These are phyloP conservation scores for Globisporangium canariense DNA, from an alignment of 352 stramenopile species.

Conservation along the genomic window DNA sequence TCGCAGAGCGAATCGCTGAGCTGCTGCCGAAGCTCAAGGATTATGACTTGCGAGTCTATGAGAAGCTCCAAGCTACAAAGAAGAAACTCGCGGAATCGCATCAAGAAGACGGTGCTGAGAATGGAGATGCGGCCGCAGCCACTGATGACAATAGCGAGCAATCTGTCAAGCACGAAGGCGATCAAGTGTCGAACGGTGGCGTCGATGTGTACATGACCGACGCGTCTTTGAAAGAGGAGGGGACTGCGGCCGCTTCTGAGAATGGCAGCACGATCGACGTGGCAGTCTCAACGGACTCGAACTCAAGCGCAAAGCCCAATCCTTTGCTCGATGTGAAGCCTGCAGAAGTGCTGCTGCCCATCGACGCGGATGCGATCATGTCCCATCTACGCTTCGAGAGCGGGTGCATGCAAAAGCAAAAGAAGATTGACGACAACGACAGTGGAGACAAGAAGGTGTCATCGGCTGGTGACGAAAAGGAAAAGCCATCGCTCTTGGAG, in stretches of 20 bases:
- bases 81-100: slow-evolving; percentile 23
- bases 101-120: slow-evolving; percentile 2
- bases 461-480: not conserved
- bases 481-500: slow-evolving; percentile 40
- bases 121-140: not conserved
- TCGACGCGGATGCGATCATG: slow-evolving; percentile 54
- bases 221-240: not conserved
- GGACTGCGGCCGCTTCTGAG: not conserved
- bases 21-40: slow-evolving; percentile 48
- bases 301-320: not conserved
- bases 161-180: slow-evolving; percentile 4
- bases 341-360: slow-evolving; percentile 4
- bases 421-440: slow-evolving; percentile 23
- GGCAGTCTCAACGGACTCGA: not conserved
- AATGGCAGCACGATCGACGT: not conserved
- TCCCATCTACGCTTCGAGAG: slow-evolving; percentile 68
- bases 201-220: not conserved
- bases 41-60: slow-evolving; percentile 63
- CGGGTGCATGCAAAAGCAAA: slow-evolving; percentile 53
- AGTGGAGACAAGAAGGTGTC: slow-evolving; percentile 14
- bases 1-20: slow-evolving; percentile 30
- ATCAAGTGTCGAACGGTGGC: not conserved
- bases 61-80: slow-evolving; percentile 53
- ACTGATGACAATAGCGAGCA: not conserved
- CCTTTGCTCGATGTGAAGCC: not conserved